Conservation (phyloP, 139 green algal species). For the Monoraphidium neglectum region DNA sequence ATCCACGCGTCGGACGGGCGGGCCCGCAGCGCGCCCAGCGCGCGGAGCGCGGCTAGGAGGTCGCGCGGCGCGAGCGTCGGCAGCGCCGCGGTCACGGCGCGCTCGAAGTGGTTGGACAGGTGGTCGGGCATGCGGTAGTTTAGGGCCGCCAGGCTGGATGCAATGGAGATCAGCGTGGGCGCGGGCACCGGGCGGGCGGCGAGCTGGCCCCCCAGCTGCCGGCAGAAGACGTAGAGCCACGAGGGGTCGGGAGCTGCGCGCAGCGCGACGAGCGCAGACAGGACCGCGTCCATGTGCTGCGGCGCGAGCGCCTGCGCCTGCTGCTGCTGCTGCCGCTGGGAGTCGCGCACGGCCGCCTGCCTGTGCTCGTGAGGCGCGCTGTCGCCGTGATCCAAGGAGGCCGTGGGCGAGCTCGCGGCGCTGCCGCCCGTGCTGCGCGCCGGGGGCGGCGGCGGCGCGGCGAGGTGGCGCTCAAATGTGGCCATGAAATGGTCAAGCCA, state of each 20-base stretch:
- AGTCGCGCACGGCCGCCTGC: too few relatives aligned
- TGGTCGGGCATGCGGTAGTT: slow-evolving; percentile 18
- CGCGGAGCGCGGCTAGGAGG: slow-evolving; percentile 1
- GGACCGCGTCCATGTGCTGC: slow-evolving; percentile 24
- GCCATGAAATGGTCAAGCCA: slow-evolving; percentile 29
- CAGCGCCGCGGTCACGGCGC: slow-evolving; percentile 2
- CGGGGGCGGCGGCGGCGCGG: slow-evolving; percentile 8
- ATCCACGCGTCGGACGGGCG: slow-evolving; percentile 9
- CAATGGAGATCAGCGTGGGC: not conserved
- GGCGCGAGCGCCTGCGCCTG: slow-evolving; percentile 5
- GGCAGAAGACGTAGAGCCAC: slow-evolving; percentile 29
- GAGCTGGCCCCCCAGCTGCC: slow-evolving; percentile 22
- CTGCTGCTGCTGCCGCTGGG: too few relatives aligned
- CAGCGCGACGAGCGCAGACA: slow-evolving; percentile 17
- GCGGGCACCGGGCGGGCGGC: not conserved
- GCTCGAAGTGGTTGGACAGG: slow-evolving; percentile 14
- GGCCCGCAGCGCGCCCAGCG: not conserved
- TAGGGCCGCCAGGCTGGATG: not conserved
- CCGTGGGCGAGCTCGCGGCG: too few relatives aligned
- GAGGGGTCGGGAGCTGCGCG: slow-evolving; percentile 16
- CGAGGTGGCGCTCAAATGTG: slow-evolving; percentile 18
- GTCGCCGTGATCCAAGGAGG: too few relatives aligned
- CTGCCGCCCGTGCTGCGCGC: too few relatives aligned
- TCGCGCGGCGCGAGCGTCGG: not conserved
- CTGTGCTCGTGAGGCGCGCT: too few relatives aligned